These are phyloP conservation scores for Triticum timopheevii DNA, from an alignment of 176 grass and related monocot genomes.

Conservation along the genomic window DNA sequence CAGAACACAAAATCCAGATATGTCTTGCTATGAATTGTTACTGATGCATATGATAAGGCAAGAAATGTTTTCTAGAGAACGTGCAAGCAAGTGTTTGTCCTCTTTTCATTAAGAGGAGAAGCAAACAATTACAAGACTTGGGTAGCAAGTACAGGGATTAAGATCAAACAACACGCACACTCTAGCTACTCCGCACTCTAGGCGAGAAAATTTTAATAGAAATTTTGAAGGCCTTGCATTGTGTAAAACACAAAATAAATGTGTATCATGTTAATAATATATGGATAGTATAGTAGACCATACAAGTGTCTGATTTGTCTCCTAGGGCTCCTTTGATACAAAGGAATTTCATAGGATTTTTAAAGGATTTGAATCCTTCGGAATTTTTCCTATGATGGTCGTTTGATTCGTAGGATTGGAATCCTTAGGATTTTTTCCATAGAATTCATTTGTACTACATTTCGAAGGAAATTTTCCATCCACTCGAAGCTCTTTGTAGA, in stretches of 20 bases:
- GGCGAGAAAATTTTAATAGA: neutral
- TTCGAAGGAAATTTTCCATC: no score
- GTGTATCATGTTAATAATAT: neutral
- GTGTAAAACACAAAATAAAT: conserved; percentile 4
- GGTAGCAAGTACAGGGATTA: neutral
- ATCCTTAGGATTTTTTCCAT: no score
- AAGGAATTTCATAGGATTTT: no score
- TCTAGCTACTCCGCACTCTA: neutral
- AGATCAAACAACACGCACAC: neutral
- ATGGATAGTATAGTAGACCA: neutral
- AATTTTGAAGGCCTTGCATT: neutral
- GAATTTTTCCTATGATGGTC: no score
- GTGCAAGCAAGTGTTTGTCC: neutral
- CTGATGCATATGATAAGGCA: neutral
- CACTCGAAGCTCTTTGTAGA: no score
- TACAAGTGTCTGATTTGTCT: neutral
- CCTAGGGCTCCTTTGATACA: neutral
- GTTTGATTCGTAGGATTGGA: no score
- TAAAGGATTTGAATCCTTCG: no score
- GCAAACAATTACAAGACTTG: neutral
- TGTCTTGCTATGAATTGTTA: conserved; percentile 5
- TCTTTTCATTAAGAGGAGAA: neutral
- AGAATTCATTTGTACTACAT: no score
- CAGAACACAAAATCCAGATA: conserved; percentile 8
- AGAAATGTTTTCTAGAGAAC: neutral